Conservation (phyloP, 1,139 yeast species). For the Sugiyamaella neomexicana region DNA sequence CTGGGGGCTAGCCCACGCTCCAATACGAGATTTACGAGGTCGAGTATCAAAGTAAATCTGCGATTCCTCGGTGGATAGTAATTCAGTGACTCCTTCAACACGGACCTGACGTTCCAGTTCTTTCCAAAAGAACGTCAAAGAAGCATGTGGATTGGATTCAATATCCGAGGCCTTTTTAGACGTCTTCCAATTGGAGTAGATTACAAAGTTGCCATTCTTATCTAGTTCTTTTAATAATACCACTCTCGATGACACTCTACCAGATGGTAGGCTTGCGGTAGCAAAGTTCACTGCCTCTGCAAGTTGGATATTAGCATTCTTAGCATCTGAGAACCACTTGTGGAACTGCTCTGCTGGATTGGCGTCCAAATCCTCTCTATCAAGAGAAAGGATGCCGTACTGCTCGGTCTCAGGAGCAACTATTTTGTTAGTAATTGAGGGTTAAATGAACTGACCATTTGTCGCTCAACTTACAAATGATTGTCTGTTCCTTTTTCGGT, state of each 20-base stretch:
- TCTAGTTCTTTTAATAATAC: slow-evolving; percentile 90
- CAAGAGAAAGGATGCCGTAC: slow-evolving; percentile 67
- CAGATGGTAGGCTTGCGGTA: slow-evolving; percentile 84
- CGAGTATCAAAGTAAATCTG: slow-evolving; percentile 79
- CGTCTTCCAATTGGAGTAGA: slow-evolving; percentile 88
- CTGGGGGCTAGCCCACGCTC: slow-evolving; percentile 98
- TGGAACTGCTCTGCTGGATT: slow-evolving; percentile 79
- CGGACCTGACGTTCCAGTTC: slow-evolving; percentile 87
- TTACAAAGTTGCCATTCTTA: slow-evolving; percentile 69
- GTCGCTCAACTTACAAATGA: slow-evolving; percentile 22
- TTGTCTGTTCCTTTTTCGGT: slow-evolving; percentile 21
- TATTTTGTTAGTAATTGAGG: no score
- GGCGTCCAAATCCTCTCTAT: slow-evolving; percentile 51
- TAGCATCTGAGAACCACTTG: slow-evolving; percentile 85
- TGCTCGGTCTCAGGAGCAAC: slow-evolving; percentile 90
- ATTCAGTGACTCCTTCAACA: slow-evolving; percentile 82
- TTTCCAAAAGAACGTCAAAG: slow-evolving; percentile 92
- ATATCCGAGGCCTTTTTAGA: slow-evolving; percentile 79
- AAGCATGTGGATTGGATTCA: slow-evolving; percentile 70
- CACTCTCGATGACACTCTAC: slow-evolving; percentile 79
- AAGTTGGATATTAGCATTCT: slow-evolving; percentile 51
- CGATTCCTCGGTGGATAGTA: slow-evolving; percentile 69
- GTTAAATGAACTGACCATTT: background rate
- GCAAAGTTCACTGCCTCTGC: slow-evolving; percentile 84
- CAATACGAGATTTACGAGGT: slow-evolving; percentile 89